Evolutionary conservation across 805 yeast species (phyloP).

Genomic region (Debaryomyces hansenii): DNA sequence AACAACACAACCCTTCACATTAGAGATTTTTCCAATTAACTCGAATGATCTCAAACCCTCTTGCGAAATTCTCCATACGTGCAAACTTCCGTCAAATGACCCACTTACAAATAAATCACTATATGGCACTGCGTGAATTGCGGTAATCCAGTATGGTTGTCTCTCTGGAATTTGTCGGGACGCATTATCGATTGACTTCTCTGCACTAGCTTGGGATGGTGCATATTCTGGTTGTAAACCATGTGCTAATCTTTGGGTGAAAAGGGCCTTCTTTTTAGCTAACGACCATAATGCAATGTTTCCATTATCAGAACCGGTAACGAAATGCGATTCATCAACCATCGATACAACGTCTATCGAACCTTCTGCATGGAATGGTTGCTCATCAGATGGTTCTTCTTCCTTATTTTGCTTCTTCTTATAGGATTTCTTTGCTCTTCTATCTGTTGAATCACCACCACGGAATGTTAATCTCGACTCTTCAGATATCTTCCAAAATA

Average conservation of each 20-base stretch:
- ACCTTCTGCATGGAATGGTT: slow-evolving; percentile 66
- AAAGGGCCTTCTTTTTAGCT: slow-evolving; percentile 85
- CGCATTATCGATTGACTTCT: slow-evolving; percentile 53
- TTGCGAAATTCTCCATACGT: slow-evolving; percentile 69
- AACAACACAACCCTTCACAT: slow-evolving; percentile 70
- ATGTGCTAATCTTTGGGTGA: slow-evolving; percentile 69
- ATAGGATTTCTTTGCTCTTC: slow-evolving; percentile 36
- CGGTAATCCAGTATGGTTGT: slow-evolving; percentile 84
- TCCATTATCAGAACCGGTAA: slow-evolving; percentile 96
- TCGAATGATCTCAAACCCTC: slow-evolving; percentile 63
- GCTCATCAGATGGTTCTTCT: slow-evolving; percentile 11
- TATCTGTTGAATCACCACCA: slow-evolving; percentile 71
- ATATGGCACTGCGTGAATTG: slow-evolving; percentile 79
- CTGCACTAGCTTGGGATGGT: slow-evolving; percentile 41
- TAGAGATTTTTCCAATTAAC: slow-evolving; percentile 53
- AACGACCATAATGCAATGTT: slow-evolving; percentile 86
- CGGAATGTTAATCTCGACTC: slow-evolving; percentile 92
- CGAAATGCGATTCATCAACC: slow-evolving; percentile 90
- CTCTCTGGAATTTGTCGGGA: slow-evolving; percentile 60
- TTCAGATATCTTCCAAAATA: slow-evolving; percentile 96
- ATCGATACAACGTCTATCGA: slow-evolving; percentile 85
- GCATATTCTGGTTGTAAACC: slow-evolving; percentile 58
- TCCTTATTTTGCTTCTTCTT: slow-evolving; percentile 22
- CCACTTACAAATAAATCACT: slow-evolving; percentile 84
- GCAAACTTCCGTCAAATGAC: slow-evolving; percentile 78